Evolutionary conservation across 345 rosid species (phyloP).

Genomic region (Heritiera littoralis): DNA sequence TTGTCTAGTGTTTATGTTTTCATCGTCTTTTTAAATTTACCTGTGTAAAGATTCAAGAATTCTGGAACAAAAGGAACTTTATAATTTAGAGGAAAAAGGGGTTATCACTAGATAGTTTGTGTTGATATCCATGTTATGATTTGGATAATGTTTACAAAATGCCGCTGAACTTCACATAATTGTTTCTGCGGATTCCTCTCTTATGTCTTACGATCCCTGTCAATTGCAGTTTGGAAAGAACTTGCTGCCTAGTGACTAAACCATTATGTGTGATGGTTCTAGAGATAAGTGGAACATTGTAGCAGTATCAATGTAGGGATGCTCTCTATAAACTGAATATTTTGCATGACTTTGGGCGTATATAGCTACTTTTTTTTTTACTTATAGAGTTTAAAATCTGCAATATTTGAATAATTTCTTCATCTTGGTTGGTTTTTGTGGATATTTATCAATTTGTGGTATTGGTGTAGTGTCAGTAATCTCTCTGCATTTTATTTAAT

Average conservation of each 20-base stretch:
- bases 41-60: background rate
- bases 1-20: background rate
- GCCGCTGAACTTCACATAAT: background rate
- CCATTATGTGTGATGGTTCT: background rate
- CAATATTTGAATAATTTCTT: background rate
- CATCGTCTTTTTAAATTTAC: background rate
- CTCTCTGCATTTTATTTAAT: background rate
- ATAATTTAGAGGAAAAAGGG: background rate
- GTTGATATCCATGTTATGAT: background rate
- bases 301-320: background rate
- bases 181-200: background rate
- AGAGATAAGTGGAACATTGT: background rate
- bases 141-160: background rate
- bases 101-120: background rate
- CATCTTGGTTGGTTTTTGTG: constrained; percentile 6
- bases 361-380: background rate
- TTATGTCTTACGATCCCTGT: background rate
- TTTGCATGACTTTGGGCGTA: background rate
- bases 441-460: background rate
- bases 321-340: background rate
- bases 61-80: constrained; percentile 2
- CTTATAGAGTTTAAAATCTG: background rate
- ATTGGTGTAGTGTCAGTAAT: background rate
- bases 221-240: background rate
- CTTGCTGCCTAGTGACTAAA: background rate